Evolutionary conservation across 23 red algal species (phyloP), one percentile per base, ranked within the genome.

Genomic region (Gracilaria caudata): DNA sequence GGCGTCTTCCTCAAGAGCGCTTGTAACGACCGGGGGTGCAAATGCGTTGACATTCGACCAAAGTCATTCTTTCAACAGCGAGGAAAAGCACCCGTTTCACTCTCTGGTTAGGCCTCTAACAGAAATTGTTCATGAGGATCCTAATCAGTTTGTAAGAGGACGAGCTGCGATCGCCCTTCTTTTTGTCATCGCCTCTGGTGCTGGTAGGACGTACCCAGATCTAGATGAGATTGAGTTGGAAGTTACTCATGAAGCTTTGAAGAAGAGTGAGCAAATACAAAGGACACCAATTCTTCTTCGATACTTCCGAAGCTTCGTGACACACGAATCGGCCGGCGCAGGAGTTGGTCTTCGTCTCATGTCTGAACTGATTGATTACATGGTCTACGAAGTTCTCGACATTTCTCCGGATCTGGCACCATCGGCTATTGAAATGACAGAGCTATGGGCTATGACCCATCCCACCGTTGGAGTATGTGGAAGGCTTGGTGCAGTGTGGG

Each of bases 341-440:
- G 92, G 92, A 59, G 73, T 89, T 64, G 82, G 82, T 21, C 68
- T 87, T 24, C 73, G 78, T 16, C 82, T 82, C 46, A 87, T 87
- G 64, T 86, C 82, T 2, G 77, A 81, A 28, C 11, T 94, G 26
- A 77, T 94, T 39, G 92, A 94, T 77, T 74, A 83, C 26, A 46
- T 94, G 40, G 77, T 94, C 70, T 86, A 88, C 32, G 92, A 94
- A 77, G 65, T 94, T 46, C 83, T 94, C 49, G 90, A 84, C n/a
- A 60, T 77, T 26, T 59, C 93, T 17, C 93, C 93, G 51, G 82
- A 89, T 23, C 39, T 95, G 36, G 93, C 64, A 26, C 81, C 87
- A 58, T 86, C 82, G 26, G 93, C 87, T 14, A 84, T 95, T 23
- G 93, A 82, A 54, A 82, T 95, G 51, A 72, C 81, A 35, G 93